Percentiles rank a stretch among this genome's conserved stretches.
Evolutionary conservation across 164 flowering plant genomes (phyloP).

Genomic region (Magnolia officinalis): DNA sequence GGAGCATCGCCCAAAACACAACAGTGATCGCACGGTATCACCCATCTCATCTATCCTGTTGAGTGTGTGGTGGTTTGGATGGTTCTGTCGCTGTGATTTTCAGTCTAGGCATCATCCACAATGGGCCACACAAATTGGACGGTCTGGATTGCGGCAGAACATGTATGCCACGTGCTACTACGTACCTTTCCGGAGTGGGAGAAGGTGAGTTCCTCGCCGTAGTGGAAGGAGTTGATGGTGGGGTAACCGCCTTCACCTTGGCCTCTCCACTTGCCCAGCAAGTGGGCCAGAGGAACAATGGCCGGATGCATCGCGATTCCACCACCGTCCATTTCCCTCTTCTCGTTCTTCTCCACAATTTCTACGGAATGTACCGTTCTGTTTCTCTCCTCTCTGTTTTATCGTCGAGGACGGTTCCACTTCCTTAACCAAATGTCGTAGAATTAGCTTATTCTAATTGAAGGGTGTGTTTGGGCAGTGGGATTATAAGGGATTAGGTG

Average conservation of each 20-base stretch:
- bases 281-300: conserved; percentile 39
- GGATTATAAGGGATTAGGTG: no score
- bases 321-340: conserved; percentile 2
- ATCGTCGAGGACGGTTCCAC: neutral
- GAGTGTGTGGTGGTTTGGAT: no score
- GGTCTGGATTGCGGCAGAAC: no score
- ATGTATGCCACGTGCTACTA: no score
- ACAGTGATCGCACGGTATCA: no score
- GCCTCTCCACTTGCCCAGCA: conserved; percentile 73
- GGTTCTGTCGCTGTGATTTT: no score
- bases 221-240: conserved; percentile 59
- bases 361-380: neutral
- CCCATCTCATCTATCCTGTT: no score
- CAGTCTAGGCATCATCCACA: no score
- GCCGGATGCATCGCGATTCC: conserved; percentile 42
- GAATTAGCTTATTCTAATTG: no score
- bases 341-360: neutral
- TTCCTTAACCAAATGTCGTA: neutral
- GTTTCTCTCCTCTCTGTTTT: neutral
- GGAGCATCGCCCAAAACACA: no score
- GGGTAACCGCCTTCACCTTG: conserved; percentile 69
- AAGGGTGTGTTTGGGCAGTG: no score
- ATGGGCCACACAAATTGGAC: no score
- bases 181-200: conserved; percentile 48
- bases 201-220: conserved; percentile 61